These are phyloP conservation scores for Yarrowia sp. DNA, from an alignment of 805 yeast species.

Conservation along the genomic window DNA sequence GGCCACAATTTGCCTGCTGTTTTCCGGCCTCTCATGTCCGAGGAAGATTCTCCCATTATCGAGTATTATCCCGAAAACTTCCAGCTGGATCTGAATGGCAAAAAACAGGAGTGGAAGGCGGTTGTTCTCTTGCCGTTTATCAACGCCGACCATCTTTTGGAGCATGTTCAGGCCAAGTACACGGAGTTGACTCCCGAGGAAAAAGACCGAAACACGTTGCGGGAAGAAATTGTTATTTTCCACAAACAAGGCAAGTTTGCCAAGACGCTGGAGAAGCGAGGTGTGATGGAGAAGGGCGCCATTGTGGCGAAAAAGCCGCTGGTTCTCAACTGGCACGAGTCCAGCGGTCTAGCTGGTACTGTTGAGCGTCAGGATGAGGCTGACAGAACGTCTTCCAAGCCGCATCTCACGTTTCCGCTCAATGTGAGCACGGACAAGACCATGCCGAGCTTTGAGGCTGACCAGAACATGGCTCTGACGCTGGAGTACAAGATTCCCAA, in stretches of 20 bases:
- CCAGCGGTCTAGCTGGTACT: constrained; percentile 39
- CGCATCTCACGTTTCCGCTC: constrained; percentile 46
- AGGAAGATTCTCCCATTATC: constrained; percentile 73
- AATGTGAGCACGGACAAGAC: constrained; percentile 35
- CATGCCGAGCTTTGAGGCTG: constrained; percentile 47
- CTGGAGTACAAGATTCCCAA: constrained; percentile 58
- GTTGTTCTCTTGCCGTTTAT: constrained; percentile 87
- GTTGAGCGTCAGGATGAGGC: constrained; percentile 25
- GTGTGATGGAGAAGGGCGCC: constrained; percentile 35
- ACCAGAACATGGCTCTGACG: constrained; percentile 42
- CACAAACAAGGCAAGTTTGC: constrained; percentile 59
- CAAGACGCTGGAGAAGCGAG: constrained; percentile 35
- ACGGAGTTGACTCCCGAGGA: constrained; percentile 64
- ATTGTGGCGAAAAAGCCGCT: constrained; percentile 29
- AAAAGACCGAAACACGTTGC: constrained; percentile 61
- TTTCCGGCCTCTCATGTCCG: constrained; percentile 77
- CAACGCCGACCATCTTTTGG: constrained; percentile 70
- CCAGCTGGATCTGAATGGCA: constrained; percentile 92
- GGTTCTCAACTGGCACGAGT: constrained; percentile 29
- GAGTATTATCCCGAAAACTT: constrained; percentile 90
- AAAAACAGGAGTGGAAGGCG: constrained; percentile 93
- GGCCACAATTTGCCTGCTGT: constrained; percentile 80
- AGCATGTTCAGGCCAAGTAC: constrained; percentile 64
- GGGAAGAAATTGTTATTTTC: constrained; percentile 64
- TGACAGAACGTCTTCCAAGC: constrained; percentile 36